A percentile compares a stretch with the other conserved stretches of the same genome.
phyloP scores from a whole-genome alignment of 768 basidiomycete species.

The Leucosporidium scottii region DNA sequence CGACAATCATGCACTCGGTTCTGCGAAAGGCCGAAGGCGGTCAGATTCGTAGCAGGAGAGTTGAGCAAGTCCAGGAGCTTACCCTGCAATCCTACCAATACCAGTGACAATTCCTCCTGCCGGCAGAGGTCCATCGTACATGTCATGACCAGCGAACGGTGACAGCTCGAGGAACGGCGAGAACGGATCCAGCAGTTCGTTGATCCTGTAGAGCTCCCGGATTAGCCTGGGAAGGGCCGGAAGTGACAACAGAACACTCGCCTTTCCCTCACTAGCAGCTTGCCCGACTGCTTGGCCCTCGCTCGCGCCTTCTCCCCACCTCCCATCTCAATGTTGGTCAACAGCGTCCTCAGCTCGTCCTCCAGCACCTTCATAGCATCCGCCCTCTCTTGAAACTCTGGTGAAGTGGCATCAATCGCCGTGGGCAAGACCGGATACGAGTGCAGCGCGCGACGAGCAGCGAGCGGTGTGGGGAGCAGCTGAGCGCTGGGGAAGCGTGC shows the following conservation, averaged over 20 bases:
- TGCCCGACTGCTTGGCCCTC: constrained; percentile 68
- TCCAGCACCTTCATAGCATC: constrained; percentile 60
- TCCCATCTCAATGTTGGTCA: constrained; percentile 57
- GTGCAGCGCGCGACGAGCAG: background rate
- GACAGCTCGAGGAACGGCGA: constrained; percentile 87
- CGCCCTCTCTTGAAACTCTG: constrained; percentile 63
- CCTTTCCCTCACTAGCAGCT: constrained; percentile 78
- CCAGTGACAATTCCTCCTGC: constrained; percentile 88
- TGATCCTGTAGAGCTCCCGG: constrained; percentile 49
- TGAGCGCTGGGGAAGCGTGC: constrained; percentile 1
- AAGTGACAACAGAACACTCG: constrained; percentile 39
- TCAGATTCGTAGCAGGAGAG: background rate
- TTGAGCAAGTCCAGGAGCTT: background rate
- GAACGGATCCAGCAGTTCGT: constrained; percentile 69
- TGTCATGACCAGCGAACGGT: constrained; percentile 73
- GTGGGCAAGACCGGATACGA: constrained; percentile 61
- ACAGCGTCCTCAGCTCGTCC: constrained; percentile 52
- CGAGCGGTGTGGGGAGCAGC: background rate
- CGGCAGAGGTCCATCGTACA: constrained; percentile 69
- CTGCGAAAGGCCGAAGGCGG: constrained; percentile 64
- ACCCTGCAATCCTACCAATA: constrained; percentile 38
- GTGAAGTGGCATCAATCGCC: constrained; percentile 58
- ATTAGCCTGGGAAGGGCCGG: background rate
- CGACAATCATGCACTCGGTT: constrained; percentile 75
- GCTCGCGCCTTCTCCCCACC: constrained; percentile 69